Evolutionary conservation across 1,139 yeast genomes (phyloP).

Genomic region (Hyphopichia fennica): DNA sequence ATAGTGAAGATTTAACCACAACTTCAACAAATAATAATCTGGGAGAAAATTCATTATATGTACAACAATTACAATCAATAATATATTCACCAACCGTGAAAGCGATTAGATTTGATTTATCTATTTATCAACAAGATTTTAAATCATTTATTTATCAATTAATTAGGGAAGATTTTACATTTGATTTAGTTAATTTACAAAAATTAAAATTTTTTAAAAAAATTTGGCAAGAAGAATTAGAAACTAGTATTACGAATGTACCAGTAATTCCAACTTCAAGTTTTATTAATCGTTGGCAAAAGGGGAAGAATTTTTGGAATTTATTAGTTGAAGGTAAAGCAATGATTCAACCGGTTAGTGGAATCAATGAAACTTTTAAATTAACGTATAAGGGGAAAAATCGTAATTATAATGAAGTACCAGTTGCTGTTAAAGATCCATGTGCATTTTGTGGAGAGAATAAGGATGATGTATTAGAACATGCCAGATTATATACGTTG

Average conservation of each 20-base stretch:
- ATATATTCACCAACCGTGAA: slow-evolving; percentile 56
- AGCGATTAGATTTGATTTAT: slow-evolving; percentile 60
- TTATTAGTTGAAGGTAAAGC: slow-evolving; percentile 79
- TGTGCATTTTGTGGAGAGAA: slow-evolving; percentile 84
- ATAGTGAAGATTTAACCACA: neutral
- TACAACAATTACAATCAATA: slow-evolving; percentile 20
- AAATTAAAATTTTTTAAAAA: slow-evolving; percentile 65
- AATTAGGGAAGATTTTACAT: slow-evolving; percentile 34
- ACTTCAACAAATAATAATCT: neutral
- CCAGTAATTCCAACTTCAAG: slow-evolving; percentile 35
- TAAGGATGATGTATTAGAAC: slow-evolving; percentile 67
- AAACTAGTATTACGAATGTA: slow-evolving; percentile 46
- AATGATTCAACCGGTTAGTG: slow-evolving; percentile 83
- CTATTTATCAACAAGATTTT: slow-evolving; percentile 42
- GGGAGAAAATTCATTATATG: neutral
- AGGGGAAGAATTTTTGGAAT: slow-evolving; percentile 55
- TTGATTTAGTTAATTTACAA: slow-evolving; percentile 44
- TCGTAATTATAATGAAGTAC: slow-evolving; percentile 27
- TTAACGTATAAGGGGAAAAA: slow-evolving; percentile 21
- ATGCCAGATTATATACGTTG: slow-evolving; percentile 73
- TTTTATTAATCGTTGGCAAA: slow-evolving; percentile 46
- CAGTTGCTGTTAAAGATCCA: slow-evolving; percentile 71
- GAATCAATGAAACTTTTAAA: slow-evolving; percentile 71
- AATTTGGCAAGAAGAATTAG: slow-evolving; percentile 75
- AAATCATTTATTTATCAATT: slow-evolving; percentile 37